Percentiles rank a stretch among this genome's conserved stretches.
Evolutionary conservation across 306 rosid genomes (phyloP).

Genomic region (Cotoneaster glaucophyllus): DNA sequence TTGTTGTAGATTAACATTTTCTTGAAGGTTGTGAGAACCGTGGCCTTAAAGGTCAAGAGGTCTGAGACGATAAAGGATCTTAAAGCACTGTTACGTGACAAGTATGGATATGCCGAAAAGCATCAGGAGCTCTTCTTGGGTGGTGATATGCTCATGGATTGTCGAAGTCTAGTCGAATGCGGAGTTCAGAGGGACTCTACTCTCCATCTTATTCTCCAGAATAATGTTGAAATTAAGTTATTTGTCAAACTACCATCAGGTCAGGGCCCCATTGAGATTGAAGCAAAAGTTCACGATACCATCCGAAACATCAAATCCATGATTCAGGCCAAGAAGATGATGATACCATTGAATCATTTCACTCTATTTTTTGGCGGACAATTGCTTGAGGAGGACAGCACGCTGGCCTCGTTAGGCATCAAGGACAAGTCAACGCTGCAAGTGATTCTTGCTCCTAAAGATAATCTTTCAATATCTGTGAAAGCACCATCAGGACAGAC

Average conservation of each 20-base stretch:
- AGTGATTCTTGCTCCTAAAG: conserved; percentile 13
- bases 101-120: conserved; percentile 5
- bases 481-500: not conserved
- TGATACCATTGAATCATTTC: not conserved
- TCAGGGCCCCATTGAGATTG: conserved; percentile 4
- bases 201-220: conserved; percentile 3
- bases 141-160: not conserved
- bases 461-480: not conserved
- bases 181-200: conserved; percentile 4
- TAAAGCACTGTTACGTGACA: not conserved
- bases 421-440: conserved; percentile 8
- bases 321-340: not conserved
- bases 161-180: conserved; percentile 2
- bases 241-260: conserved; percentile 13
- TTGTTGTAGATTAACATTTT: conserved; percentile 3
- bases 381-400: conserved; percentile 20
- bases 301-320: conserved; percentile 9
- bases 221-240: not conserved
- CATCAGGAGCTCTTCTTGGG: conserved; percentile 3
- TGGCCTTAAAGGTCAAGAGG: not conserved
- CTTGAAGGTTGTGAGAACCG: not conserved
- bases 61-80: conserved; percentile 7
- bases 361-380: conserved; percentile 17
- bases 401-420: conserved; percentile 1
- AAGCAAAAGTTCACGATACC: conserved; percentile 12